Evolutionary conservation across 108 stramenopile genomes (phyloP), one percentile per base, ranked within the genome.

Genomic region (Parmales sp.): DNA sequence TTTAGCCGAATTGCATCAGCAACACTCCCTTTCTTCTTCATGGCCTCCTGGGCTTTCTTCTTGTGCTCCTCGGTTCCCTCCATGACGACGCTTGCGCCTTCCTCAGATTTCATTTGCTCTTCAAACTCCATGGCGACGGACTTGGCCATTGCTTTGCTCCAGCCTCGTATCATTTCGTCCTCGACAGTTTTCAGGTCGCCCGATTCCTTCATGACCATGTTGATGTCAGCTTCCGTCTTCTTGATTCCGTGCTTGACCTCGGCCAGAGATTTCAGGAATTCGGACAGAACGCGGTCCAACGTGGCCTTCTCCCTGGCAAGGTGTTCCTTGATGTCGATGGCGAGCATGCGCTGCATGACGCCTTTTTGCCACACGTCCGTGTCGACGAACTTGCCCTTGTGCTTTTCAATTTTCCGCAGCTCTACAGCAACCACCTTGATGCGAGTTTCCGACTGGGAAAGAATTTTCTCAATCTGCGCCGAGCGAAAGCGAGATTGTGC

Each of bases 301-400:
- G 66, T 45, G 1, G 18, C 1, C 28, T 67, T 23, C 45, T 74
- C 74, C 31, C 18, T 19, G 20, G 31, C 63, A 1, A 74, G 41
- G 29, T 63, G 36, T 34, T 63, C 48, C 51, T 64, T 63, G 26
- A 74, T 60, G 50, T 74, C 74, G 11, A 64, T 1, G 11, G 69
- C 25, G 0, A 37, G 13, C 38, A 67, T 68, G 20, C 74, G 51
- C 69, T 74, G 74, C 45, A 74, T 41, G 39, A 74, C 74, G 50
- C 74, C 74, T n/a, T 51, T 37, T 20, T 68, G 51, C 69, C 69
- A 70, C 37, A 70, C 39, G 37, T 74, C 74, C 29, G 74, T 64
- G 49, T 74, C 67, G 28, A 74, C 66, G 37, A 74, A 60, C 29
- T 69, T 45, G 38, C 45, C 69, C 63, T 64, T 69, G 65, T 74